phyloP scores from a whole-genome alignment of 306 rosid genomes.

The Hippophae gyantsensis region DNA sequence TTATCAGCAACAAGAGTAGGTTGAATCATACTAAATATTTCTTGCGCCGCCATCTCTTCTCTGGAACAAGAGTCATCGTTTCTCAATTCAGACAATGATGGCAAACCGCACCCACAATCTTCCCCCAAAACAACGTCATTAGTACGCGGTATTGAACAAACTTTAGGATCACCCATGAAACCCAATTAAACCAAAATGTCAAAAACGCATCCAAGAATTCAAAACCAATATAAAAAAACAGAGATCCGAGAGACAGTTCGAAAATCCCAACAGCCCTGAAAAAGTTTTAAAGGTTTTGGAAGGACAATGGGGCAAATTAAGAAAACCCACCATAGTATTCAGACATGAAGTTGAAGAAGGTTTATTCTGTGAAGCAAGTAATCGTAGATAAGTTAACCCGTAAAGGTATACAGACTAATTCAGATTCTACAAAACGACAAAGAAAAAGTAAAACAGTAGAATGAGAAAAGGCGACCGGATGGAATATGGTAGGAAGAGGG shows the following conservation, averaged over 20 bases:
- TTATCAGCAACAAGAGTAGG: constrained; percentile 29
- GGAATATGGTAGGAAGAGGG: background rate
- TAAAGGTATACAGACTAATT: no score
- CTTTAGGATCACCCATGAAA: constrained; percentile 13
- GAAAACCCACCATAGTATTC: no score
- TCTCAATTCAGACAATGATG: constrained; percentile 4
- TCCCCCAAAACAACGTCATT: constrained; percentile 2
- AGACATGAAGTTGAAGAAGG: no score
- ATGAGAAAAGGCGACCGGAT: background rate
- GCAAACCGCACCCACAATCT: constrained; percentile 1
- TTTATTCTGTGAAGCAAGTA: no score
- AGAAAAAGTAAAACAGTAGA: background rate
- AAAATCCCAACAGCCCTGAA: background rate
- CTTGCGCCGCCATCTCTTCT: constrained; percentile 14
- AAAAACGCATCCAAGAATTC: background rate
- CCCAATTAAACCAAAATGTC: background rate
- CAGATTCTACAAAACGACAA: constrained; percentile 19
- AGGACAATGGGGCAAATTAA: no score
- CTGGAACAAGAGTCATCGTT: constrained; percentile 21
- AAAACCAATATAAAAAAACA: background rate
- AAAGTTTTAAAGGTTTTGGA: background rate
- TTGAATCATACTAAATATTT: constrained; percentile 25
- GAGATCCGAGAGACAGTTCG: background rate
- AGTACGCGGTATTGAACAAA: constrained; percentile 5
- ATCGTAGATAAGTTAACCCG: no score